Evolutionary conservation across 2,329 filamentous ascomycete species (phyloP).

Genomic region (Penicillium concentricum): DNA sequence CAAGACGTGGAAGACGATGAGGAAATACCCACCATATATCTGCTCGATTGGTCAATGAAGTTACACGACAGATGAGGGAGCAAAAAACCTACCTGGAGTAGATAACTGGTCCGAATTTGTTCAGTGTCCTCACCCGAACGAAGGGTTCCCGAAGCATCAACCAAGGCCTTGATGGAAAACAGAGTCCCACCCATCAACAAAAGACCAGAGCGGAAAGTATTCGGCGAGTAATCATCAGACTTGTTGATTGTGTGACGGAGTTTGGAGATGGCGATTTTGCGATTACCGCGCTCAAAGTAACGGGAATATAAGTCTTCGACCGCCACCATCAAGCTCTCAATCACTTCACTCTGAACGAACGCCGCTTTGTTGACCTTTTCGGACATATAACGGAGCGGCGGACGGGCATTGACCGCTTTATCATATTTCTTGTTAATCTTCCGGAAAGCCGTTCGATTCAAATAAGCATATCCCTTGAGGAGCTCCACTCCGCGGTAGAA

Average conservation of each 20-base stretch:
- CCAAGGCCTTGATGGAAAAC: constrained; percentile 64
- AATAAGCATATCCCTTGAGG: constrained; percentile 82
- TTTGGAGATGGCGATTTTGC: constrained; percentile 86
- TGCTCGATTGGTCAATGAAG: constrained; percentile 43
- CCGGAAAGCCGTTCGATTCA: constrained; percentile 90
- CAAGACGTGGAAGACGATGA: constrained; percentile 74
- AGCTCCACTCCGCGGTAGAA: constrained; percentile 90
- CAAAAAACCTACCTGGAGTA: constrained; percentile 59
- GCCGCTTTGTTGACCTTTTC: constrained; percentile 88
- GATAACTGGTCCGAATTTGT: constrained; percentile 59
- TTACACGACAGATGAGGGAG: constrained; percentile 1
- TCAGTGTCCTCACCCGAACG: constrained; percentile 51
- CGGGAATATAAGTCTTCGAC: constrained; percentile 90
- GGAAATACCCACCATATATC: constrained; percentile 89
- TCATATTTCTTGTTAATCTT: constrained; percentile 99
- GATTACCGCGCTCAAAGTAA: constrained; percentile 92
- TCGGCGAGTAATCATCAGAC: constrained; percentile 58
- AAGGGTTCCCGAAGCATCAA: constrained; percentile 57
- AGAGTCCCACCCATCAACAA: constrained; percentile 67
- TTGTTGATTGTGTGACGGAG: constrained; percentile 69
- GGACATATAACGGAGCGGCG: constrained; percentile 77
- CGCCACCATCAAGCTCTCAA: constrained; percentile 75
- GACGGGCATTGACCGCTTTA: constrained; percentile 78
- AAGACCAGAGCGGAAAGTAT: constrained; percentile 62
- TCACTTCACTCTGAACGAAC: constrained; percentile 85